phyloP scores from a whole-genome alignment of 345 rosid genomes.

The Sonneratia caseolaris region DNA sequence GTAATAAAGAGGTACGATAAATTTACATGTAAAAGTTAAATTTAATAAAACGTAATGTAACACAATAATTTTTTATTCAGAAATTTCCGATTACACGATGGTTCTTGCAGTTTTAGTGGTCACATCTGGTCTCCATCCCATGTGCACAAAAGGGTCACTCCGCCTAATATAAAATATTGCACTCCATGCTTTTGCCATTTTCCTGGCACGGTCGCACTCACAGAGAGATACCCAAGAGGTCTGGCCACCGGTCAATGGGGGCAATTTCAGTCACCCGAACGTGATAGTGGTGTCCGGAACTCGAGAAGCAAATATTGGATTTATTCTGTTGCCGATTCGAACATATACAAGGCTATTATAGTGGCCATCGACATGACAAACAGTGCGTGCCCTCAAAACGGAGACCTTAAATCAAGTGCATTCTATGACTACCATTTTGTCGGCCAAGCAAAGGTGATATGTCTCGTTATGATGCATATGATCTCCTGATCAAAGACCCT shows the following conservation, averaged over 20 bases:
- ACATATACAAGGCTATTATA: too few species aligned
- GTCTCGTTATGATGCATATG: too few species aligned
- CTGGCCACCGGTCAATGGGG: background rate
- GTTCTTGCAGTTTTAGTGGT: background rate
- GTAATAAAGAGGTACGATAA: too few species aligned
- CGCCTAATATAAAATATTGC: background rate
- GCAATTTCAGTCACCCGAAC: background rate
- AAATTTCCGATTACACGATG: background rate
- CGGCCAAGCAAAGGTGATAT: too few species aligned
- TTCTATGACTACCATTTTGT: too few species aligned
- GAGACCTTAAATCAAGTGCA: too few species aligned
- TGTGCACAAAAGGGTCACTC: background rate
- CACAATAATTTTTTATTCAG: too few species aligned
- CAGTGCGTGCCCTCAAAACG: too few species aligned
- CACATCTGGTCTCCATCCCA: background rate
- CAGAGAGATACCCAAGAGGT: background rate
- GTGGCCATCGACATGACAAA: too few species aligned
- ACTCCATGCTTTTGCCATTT: background rate
- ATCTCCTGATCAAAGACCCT: background rate
- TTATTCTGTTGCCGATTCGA: too few species aligned
- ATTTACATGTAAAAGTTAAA: too few species aligned
- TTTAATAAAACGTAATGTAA: too few species aligned
- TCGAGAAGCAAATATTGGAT: background rate
- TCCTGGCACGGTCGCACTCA: background rate
- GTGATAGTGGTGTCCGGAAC: background rate